Evolutionary conservation across 257 asterid genomes (phyloP).

Genomic region (Gentiana macrophylla): DNA sequence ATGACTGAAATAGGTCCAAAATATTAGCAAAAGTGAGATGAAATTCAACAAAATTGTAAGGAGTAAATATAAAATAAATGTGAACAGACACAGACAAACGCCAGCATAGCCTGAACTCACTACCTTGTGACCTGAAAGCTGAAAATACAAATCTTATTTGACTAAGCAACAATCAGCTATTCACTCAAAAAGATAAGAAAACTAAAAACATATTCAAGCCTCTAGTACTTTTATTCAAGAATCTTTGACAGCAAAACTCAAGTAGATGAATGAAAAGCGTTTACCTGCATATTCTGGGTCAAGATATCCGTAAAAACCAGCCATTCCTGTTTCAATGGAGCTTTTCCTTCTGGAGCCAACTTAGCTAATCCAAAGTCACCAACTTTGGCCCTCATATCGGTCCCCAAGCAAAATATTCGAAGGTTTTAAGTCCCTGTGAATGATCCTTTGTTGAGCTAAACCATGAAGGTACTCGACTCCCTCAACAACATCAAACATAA

Average conservation of each 20-base stretch:
- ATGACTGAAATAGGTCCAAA: no score
- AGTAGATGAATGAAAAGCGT: neutral
- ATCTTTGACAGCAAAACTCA: neutral
- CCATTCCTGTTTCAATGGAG: constrained; percentile 76
- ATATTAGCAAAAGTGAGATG: no score
- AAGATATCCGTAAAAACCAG: constrained; percentile 87
- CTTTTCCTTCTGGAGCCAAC: constrained; percentile 94
- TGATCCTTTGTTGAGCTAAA: constrained; percentile 88
- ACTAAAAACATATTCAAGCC: neutral
- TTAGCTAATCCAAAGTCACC: constrained; percentile 96
- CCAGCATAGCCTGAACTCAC: neutral
- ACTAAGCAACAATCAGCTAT: neutral
- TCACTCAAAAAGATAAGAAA: neutral
- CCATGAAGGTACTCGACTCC: constrained; percentile 93
- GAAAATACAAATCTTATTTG: neutral
- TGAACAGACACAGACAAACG: neutral
- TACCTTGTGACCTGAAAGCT: neutral
- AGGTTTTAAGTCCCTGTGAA: constrained; percentile 89
- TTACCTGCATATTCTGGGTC: constrained; percentile 98
- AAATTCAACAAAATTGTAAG: no score
- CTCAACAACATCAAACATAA: constrained; percentile 80
- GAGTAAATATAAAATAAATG: no score
- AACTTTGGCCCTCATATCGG: constrained; percentile 93
- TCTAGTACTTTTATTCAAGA: neutral
- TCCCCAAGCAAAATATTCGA: constrained; percentile 87